phyloP scores from a whole-genome alignment of 352 stramenopile genomes.

The Detonula confervacea region DNA sequence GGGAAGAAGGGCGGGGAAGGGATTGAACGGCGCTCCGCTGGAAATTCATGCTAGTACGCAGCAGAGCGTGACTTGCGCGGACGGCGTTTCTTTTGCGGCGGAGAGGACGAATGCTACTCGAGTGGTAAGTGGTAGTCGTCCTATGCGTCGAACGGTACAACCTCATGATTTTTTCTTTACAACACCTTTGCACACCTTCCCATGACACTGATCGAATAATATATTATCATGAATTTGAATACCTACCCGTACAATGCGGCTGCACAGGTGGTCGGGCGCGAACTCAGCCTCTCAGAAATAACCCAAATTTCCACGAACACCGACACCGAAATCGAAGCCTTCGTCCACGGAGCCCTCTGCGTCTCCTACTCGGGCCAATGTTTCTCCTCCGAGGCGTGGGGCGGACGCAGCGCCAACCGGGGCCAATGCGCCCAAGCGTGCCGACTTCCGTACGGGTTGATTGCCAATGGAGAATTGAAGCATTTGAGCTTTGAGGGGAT shows the following conservation, averaged over 20 bases:
- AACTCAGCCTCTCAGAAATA: constrained; percentile 77
- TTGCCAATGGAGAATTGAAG: constrained; percentile 69
- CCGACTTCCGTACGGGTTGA: constrained; percentile 77
- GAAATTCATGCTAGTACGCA: constrained; percentile 82
- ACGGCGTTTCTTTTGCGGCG: constrained; percentile 68
- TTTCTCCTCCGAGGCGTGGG: constrained; percentile 79
- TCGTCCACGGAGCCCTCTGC: constrained; percentile 83
- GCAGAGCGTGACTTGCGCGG: constrained; percentile 74
- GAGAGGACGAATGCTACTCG: constrained; percentile 57
- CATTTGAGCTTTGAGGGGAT: constrained; percentile 61
- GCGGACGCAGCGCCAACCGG: constrained; percentile 77
- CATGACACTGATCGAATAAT: too few relatives aligned
- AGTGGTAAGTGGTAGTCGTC: too few relatives aligned
- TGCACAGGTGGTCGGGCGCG: constrained; percentile 68
- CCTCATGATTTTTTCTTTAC: too few relatives aligned
- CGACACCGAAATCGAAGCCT: constrained; percentile 76
- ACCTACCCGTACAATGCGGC: neutral
- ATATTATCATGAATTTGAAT: too few relatives aligned
- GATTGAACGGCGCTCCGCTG: constrained; percentile 51
- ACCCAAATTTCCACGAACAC: constrained; percentile 46
- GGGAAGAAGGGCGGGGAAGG: constrained; percentile 14
- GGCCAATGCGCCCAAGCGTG: constrained; percentile 84
- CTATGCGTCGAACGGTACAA: too few relatives aligned
- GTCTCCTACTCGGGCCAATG: constrained; percentile 82
- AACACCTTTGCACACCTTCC: neutral